Evolutionary conservation across 331 rosid genomes (phyloP).

Genomic region (Malus hybrid): DNA sequence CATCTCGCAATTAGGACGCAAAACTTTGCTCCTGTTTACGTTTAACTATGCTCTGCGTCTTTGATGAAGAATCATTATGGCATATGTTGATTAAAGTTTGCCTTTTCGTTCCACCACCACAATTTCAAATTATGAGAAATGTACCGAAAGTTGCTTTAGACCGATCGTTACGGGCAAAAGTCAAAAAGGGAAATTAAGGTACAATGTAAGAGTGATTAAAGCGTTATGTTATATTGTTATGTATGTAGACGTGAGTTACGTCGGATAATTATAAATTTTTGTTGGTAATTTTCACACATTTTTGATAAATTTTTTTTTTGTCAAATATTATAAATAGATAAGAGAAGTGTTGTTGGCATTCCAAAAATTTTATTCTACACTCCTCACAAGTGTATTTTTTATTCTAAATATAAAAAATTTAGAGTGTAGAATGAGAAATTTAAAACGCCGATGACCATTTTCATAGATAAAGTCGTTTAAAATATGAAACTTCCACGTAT

Average conservation of each 20-base stretch:
- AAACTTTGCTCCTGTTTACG: neutral
- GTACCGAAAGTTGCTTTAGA: neutral
- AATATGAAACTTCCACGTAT: neutral
- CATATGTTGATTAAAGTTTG: neutral
- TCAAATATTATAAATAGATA: no score
- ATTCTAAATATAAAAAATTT: no score
- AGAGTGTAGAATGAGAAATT: accelerated
- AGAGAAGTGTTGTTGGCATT: accelerated
- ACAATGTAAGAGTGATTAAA: no score
- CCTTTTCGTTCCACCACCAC: neutral
- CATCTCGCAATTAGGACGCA: neutral
- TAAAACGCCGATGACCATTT: accelerated
- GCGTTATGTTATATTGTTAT: no score
- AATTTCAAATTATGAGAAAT: neutral
- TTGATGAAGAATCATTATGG: neutral
- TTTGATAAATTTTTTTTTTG: no score
- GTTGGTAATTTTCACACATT: no score
- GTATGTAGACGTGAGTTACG: no score
- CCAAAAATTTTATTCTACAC: accelerated
- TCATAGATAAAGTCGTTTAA: no score
- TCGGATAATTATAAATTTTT: no score
- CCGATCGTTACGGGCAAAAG: conserved; percentile 1
- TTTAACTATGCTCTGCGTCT: neutral
- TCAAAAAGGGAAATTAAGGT: neutral
- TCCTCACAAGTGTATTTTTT: accelerated